Evolutionary conservation across 805 yeast species (phyloP).

Genomic region (Starmerella vaccinii): DNA sequence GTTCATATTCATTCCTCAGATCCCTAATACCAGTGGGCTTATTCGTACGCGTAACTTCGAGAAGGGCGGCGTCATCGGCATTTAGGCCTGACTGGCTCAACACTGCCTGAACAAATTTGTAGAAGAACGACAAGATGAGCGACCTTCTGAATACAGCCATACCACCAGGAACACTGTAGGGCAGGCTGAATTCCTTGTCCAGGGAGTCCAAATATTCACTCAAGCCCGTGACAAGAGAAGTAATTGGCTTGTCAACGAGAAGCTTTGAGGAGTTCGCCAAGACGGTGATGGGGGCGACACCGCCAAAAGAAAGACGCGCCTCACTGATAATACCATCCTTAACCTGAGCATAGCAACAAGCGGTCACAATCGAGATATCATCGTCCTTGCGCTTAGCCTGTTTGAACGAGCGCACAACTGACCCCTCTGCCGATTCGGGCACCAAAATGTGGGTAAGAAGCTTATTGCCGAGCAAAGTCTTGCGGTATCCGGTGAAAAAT

Average conservation of each 20-base stretch:
- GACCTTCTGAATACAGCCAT: slow-evolving; percentile 40
- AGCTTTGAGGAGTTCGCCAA: slow-evolving; percentile 33
- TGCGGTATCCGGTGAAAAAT: slow-evolving; percentile 39
- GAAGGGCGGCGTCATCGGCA: slow-evolving; percentile 28
- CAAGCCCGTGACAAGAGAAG: slow-evolving; percentile 3
- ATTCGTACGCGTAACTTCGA: slow-evolving; percentile 32
- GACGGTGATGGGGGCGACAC: slow-evolving; percentile 41
- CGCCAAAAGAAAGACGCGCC: slow-evolving; percentile 38
- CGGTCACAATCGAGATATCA: slow-evolving; percentile 42
- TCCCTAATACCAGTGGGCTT: slow-evolving; percentile 35
- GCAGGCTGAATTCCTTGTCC: slow-evolving; percentile 35
- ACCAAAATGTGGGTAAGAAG: slow-evolving; percentile 34
- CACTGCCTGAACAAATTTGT: slow-evolving; percentile 35
- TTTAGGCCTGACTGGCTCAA: slow-evolving; percentile 17
- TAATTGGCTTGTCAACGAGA: slow-evolving; percentile 23
- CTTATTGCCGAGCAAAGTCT: slow-evolving; percentile 34
- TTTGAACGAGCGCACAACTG: slow-evolving; percentile 36
- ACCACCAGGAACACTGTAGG: slow-evolving; percentile 41
- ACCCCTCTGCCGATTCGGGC: slow-evolving; percentile 34
- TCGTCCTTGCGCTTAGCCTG: slow-evolving; percentile 43
- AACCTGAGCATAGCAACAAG: slow-evolving; percentile 31
- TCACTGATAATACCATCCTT: slow-evolving; percentile 19
- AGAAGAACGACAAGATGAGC: slow-evolving; percentile 39
- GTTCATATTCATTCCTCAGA: slow-evolving; percentile 33
- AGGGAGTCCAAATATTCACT: slow-evolving; percentile 17